phyloP scores from a whole-genome alignment of 2,329 filamentous ascomycete genomes.

The Lachnellula occidentalis region DNA sequence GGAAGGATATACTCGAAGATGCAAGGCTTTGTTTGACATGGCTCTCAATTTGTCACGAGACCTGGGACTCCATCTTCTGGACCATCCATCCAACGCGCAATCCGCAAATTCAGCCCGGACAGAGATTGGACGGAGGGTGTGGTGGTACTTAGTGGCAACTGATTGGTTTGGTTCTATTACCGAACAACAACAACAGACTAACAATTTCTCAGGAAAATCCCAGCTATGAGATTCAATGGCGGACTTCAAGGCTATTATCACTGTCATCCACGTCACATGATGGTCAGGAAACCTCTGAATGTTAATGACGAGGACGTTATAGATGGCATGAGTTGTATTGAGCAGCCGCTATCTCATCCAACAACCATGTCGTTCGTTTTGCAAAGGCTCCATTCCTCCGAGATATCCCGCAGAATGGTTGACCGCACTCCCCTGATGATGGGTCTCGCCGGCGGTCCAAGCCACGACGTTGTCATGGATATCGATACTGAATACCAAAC shows the following conservation, averaged over 20 bases:
- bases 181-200: not conserved
- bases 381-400: conserved; percentile 32
- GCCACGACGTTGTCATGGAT: conserved; percentile 28
- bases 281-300: conserved; percentile 32
- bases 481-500: conserved; percentile 30
- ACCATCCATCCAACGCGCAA: conserved; percentile 14
- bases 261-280: conserved; percentile 33
- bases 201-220: conserved; percentile 1
- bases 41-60: conserved; percentile 27
- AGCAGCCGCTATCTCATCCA: conserved; percentile 16
- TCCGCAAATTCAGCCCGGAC: conserved; percentile 17
- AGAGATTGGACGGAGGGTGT: conserved; percentile 33
- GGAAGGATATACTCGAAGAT: conserved; percentile 32
- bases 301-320: conserved; percentile 32
- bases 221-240: conserved; percentile 29
- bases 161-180: conserved; percentile 30
- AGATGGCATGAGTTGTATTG: conserved; percentile 24
- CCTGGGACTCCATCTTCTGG: conserved; percentile 13
- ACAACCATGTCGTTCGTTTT: conserved; percentile 36
- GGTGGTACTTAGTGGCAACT: conserved; percentile 35
- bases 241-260: conserved; percentile 32
- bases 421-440: conserved; percentile 29
- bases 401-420: conserved; percentile 32
- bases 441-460: conserved; percentile 4
- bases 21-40: conserved; percentile 27